phyloP scores from a whole-genome alignment of 2,329 filamentous ascomycete species.

The Microsporum audouinii region DNA sequence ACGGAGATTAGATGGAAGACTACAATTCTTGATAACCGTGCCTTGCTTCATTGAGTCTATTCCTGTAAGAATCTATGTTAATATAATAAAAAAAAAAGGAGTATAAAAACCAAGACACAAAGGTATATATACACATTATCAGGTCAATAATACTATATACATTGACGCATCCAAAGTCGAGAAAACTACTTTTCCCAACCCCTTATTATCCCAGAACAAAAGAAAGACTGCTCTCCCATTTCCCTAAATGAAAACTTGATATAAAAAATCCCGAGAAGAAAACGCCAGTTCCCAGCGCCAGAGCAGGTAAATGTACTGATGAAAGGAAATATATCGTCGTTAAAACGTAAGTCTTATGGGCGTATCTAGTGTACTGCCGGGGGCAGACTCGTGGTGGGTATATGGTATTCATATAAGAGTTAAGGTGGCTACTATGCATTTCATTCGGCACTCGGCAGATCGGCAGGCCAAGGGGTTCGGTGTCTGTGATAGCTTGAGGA shows the following conservation, averaged over 20 bases:
- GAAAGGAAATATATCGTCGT: background rate
- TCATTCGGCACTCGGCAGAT: too few relatives aligned
- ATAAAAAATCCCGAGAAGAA: background rate
- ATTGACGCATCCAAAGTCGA: background rate
- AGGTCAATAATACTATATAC: background rate
- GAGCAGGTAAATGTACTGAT: background rate
- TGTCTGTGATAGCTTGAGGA: too few relatives aligned
- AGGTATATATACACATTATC: background rate
- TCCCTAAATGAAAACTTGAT: background rate
- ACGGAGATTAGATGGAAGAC: too few relatives aligned
- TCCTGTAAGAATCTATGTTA: background rate
- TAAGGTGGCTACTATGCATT: too few relatives aligned
- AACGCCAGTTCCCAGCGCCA: background rate
- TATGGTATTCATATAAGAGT: background rate
- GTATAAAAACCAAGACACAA: background rate
- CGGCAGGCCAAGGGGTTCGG: too few relatives aligned
- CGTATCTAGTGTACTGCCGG: background rate
- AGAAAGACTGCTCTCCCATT: background rate
- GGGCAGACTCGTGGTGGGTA: background rate
- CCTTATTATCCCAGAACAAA: background rate
- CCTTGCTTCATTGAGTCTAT: background rate
- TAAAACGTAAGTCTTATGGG: background rate
- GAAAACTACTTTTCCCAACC: background rate
- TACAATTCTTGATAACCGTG: background rate
- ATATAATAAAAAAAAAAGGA: background rate